A percentile compares a stretch with the other conserved stretches of the same genome.
Evolutionary conservation across 2,329 filamentous ascomycete species (phyloP).

Genomic region (Cladosporium sp.): DNA sequence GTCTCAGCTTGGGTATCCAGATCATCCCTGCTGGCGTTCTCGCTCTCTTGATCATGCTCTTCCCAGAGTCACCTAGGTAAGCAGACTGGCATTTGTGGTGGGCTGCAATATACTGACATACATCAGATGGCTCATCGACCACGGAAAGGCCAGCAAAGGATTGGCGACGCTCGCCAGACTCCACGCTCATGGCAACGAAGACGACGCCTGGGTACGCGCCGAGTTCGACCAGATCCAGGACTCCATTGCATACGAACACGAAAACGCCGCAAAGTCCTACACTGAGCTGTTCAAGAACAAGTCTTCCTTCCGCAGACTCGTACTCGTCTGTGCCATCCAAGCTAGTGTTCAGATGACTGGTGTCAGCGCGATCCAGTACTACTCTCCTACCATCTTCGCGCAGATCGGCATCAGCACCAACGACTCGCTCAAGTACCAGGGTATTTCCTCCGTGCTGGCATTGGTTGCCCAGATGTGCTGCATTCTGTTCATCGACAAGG

Average conservation of each 20-base stretch:
- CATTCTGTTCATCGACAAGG: conserved; percentile 64
- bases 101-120: neutral
- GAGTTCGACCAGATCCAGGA: conserved; percentile 70
- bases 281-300: conserved; percentile 62
- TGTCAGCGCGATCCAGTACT: conserved; percentile 71
- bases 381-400: conserved; percentile 40
- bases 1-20: conserved; percentile 65
- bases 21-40: conserved; percentile 62
- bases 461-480: conserved; percentile 65
- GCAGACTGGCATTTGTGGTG: neutral
- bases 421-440: conserved; percentile 69
- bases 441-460: conserved; percentile 68
- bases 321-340: conserved; percentile 66
- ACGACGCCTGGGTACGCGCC: conserved; percentile 66
- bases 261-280: conserved; percentile 67
- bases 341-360: conserved; percentile 74
- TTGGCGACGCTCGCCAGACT: conserved; percentile 64
- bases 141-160: conserved; percentile 62
- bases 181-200: conserved; percentile 63
- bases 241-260: conserved; percentile 59
- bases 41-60: conserved; percentile 63
- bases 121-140: conserved; percentile 65
- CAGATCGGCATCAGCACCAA: conserved; percentile 65
- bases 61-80: conserved; percentile 57
- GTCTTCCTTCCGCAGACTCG: conserved; percentile 66